Base-by-base conservation (phyloP, 2,329 filamentous ascomycete genomes). In the Pseudogymnoascus sp. region DNA sequence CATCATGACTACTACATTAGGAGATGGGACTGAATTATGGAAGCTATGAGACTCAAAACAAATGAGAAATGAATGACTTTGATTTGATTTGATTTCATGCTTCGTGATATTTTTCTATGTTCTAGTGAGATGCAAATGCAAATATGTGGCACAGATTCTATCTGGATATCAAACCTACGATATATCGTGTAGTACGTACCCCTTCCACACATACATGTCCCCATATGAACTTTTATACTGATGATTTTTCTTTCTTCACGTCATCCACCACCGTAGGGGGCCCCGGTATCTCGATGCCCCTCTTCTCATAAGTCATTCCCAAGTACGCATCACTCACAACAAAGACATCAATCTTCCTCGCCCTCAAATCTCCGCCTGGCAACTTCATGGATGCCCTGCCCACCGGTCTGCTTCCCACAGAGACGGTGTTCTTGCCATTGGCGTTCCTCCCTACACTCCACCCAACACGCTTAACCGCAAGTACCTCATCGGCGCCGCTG, bases 291-390 rank as follows among this genome's bases (percentile, higher is more conserved):
- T 73, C 66, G 4, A 74, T 63, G 2, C 68, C 69, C 34, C 66
- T 64, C 8, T 73, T 65, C 63, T 68, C 70, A 59, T 70, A 70
- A 72, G 83, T 79, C 81, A 97, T 85, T 0, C 89, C 91, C 36
- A 91, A 79, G 75, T 97, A 97, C 14, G 86, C 87, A 79, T 97
- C 95, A 75, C 93, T 97, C 16, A 95, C 79, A 2, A 97, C 86
- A 66, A 83, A 73, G 2, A 97, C 82, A 71, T 91, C 88, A 8
- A 96, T 75, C 72, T 82, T 88, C 69, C 86, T 84, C 12, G 77
- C 80, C 66, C 79, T 77, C 25, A 72, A 72, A 37, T 73, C 74
- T 14, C 60, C 63, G 63, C 81, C 77, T 1, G 88, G 87, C 23
- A 93, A 72, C 70, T 83, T 86, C 23, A 93, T 79, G 21, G 76